Evolutionary conservation across 257 asterid genomes (phyloP), one percentile per base, ranked within the genome.

Genomic region (Ophiorrhiza pumila): DNA sequence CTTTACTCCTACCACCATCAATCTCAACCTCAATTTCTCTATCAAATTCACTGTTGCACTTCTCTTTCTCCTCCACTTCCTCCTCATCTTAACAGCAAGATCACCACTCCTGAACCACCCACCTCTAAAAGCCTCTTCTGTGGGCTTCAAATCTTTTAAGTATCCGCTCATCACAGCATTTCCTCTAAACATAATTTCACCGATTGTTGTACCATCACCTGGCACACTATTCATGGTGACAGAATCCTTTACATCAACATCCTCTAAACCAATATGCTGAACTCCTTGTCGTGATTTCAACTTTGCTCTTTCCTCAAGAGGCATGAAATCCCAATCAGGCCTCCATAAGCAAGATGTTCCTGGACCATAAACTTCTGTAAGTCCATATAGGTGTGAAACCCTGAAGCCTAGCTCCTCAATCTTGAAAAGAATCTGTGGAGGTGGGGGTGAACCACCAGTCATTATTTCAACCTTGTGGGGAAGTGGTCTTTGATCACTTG

Each of bases 1-100:
- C 95, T 58, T 92, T 88, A 64, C 87, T 87, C 71, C 83, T 86
- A 18, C 82, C 89, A 22, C 74, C 84, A 65, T 84, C 78, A 41
- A 35, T 37, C 70, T 78, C 87, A 32, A 74, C 77, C 59, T 82
- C 73, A 45, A 43, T 69, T 32, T 66, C 68, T 12, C 52, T 66
- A 59, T 37, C 88, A 78, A 77, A 42, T 41, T 47, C 89, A 71
- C 81, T 88, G 65, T 83, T 83, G 72, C 41, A 77, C 83, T 84
- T 86, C 22, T 71, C 80, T 29, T 74, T 72, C 4, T 85, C 82
- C 46, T 64, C 86, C n/a, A n/a, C 31, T 80, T 75, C 31, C 22
- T 42, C 23, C 34, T 71, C 56, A 29, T 27, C 66, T 31, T 56
- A n/a, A 82, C 81, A 3, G 77, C 86, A 47, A 82, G 76, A 68